phyloP scores from a whole-genome alignment of 192 early-diverging fungal genomes.

The Bifiguratus adelaidae region DNA sequence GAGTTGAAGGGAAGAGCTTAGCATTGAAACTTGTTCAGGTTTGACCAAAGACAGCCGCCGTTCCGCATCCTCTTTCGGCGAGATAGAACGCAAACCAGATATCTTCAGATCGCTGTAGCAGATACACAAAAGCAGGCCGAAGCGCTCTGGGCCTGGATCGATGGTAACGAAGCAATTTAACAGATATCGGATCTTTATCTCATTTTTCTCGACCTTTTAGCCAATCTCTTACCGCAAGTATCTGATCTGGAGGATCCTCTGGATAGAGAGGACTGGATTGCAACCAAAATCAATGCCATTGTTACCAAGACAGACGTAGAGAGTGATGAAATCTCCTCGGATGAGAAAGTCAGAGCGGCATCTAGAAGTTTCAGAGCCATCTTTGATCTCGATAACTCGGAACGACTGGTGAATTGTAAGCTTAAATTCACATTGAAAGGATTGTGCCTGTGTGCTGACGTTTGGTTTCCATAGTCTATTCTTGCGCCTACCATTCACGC shows the following conservation, averaged over 20 bases:
- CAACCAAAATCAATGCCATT: conserved; percentile 84
- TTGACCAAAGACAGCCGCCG: conserved; percentile 89
- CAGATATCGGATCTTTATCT: not conserved
- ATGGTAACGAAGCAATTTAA: conserved; percentile 31
- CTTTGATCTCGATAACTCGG: conserved; percentile 71
- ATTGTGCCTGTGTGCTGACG: not conserved
- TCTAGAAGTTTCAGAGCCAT: conserved; percentile 80
- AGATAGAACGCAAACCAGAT: conserved; percentile 33
- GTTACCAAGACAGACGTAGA: conserved; percentile 70
- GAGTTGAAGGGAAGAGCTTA: not conserved
- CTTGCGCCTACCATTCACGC: conserved; percentile 73
- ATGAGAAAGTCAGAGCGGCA: conserved; percentile 84
- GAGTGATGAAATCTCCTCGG: conserved; percentile 68
- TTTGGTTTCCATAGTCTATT: conserved; percentile 58
- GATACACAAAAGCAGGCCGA: conserved; percentile 78
- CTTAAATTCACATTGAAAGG: not conserved
- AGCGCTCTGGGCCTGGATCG: conserved; percentile 84
- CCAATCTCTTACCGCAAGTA: conserved; percentile 68
- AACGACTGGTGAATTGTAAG: conserved; percentile 87
- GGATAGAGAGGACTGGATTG: conserved; percentile 80
- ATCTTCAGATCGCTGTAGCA: conserved; percentile 76
- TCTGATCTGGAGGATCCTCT: conserved; percentile 58
- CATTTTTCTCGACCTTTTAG: conserved; percentile 17
- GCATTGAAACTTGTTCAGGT: conserved; percentile 20
- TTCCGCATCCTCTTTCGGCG: conserved; percentile 78